These are phyloP conservation scores for Plectranthus barbatus DNA, from an alignment of 257 asterid species.

Conservation along the genomic window DNA sequence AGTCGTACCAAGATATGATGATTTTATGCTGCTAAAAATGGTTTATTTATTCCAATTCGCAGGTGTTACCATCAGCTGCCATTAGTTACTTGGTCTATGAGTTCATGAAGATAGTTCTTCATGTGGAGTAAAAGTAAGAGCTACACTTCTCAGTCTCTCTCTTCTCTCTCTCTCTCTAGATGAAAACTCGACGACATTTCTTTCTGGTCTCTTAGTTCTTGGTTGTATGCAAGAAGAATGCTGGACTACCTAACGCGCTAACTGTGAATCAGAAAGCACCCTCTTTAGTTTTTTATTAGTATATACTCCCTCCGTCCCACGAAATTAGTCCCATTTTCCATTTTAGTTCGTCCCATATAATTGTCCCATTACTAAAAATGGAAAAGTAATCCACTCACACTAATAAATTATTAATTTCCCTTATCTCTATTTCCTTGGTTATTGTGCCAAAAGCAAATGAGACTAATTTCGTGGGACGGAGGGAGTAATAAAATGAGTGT, in stretches of 20 bases:
- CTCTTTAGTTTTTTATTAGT: too few species aligned
- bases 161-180: neutral
- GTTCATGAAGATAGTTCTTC: constrained; percentile 87
- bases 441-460: too few species aligned
- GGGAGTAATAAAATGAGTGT: too few species aligned
- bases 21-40: neutral
- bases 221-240: neutral
- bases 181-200: constrained; percentile 8
- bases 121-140: constrained; percentile 51
- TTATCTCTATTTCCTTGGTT: too few species aligned
- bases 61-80: constrained; percentile 98
- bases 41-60: constrained; percentile 10
- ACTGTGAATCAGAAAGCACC: neutral
- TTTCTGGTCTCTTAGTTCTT: neutral
- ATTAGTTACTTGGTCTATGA: constrained; percentile 89
- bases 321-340: too few species aligned
- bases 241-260: neutral
- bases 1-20: neutral
- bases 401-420: too few species aligned
- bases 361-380: too few species aligned
- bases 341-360: too few species aligned
- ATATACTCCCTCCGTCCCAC: too few species aligned
- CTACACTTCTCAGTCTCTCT: neutral
- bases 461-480: too few species aligned
- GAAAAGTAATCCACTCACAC: too few species aligned